These are phyloP conservation scores for Pyronema omphalodes DNA, from an alignment of 495 filamentous ascomycete genomes.

Conservation along the genomic window DNA sequence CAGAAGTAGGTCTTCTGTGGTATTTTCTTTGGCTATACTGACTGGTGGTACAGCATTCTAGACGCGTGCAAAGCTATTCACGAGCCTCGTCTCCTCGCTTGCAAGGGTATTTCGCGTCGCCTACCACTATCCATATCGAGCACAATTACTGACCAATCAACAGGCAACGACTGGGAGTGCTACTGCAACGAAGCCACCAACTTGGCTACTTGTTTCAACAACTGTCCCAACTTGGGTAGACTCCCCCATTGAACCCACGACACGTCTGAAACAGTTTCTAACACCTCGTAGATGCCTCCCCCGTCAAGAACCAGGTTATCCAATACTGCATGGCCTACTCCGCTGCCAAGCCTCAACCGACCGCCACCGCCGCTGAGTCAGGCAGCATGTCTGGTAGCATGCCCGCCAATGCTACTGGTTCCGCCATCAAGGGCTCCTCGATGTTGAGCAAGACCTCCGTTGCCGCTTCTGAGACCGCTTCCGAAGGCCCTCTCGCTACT, in stretches of 20 bases:
- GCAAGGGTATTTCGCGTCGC: slow-evolving; percentile 7
- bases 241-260: not conserved
- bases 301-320: slow-evolving; percentile 18
- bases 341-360: slow-evolving; percentile 14
- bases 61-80: no score
- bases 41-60: not conserved
- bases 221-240: slow-evolving; percentile 25
- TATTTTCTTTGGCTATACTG: not conserved
- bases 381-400: slow-evolving; percentile 1
- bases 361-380: slow-evolving; percentile 8
- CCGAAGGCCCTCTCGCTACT: no score
- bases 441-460: no score
- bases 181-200: slow-evolving; percentile 11
- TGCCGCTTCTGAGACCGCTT: no score
- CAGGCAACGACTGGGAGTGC: slow-evolving; percentile 14
- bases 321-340: slow-evolving; percentile 27
- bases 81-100: slow-evolving; percentile 11
- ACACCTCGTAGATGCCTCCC: slow-evolving; percentile 6
- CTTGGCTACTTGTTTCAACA: slow-evolving; percentile 28
- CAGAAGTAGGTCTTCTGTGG: not conserved
- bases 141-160: not conserved
- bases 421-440: not conserved
- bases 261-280: not conserved
- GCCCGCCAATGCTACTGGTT: not conserved
- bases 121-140: not conserved